phyloP scores from a whole-genome alignment of 306 rosid genomes.

The Senna siamea region DNA sequence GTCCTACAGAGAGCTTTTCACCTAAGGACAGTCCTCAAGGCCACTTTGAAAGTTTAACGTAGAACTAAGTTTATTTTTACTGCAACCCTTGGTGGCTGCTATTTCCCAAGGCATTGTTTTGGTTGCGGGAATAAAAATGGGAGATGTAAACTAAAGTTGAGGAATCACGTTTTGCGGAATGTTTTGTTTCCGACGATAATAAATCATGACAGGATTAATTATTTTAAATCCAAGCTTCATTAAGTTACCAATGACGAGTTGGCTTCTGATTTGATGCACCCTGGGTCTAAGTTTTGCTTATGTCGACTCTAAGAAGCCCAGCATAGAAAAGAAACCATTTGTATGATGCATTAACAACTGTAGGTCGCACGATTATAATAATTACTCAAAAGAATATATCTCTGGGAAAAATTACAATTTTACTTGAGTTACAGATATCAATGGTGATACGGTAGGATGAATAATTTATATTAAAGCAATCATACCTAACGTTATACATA shows the following conservation, averaged over 20 bases:
- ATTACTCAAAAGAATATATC: too few species aligned
- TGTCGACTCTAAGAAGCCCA: not conserved
- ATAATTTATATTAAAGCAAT: too few species aligned
- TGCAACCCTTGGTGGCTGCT: constrained; percentile 33
- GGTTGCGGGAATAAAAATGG: constrained; percentile 49
- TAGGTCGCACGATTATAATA: not conserved
- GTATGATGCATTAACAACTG: not conserved
- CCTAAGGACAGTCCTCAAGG: constrained; percentile 35
- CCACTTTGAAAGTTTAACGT: constrained; percentile 17
- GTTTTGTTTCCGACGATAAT: constrained; percentile 45
- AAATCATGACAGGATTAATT: constrained; percentile 31
- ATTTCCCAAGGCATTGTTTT: constrained; percentile 33
- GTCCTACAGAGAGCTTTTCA: constrained; percentile 41
- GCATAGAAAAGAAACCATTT: not conserved
- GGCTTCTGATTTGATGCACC: not conserved
- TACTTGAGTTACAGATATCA: too few species aligned
- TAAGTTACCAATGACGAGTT: constrained; percentile 25
- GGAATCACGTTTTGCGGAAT: constrained; percentile 37
- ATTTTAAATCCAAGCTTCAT: constrained; percentile 22
- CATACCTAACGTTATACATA: not conserved
- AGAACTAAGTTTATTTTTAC: constrained; percentile 35
- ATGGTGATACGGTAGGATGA: too few species aligned
- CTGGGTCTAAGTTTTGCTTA: not conserved
- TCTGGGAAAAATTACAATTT: too few species aligned
- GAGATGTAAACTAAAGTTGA: constrained; percentile 47